phyloP scores from a whole-genome alignment of 345 rosid genomes.

The Salix exigua region DNA sequence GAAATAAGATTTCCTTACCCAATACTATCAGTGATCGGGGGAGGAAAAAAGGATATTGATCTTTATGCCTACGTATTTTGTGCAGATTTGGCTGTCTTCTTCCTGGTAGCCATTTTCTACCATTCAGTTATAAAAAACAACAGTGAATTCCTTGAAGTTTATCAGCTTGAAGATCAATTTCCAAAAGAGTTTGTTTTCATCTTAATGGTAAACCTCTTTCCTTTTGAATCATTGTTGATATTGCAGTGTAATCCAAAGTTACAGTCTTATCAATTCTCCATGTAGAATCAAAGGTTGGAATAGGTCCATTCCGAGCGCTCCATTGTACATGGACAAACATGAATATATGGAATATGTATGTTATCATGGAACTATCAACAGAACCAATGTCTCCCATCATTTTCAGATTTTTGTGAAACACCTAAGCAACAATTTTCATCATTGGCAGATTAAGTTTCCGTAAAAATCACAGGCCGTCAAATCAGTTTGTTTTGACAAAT shows the following conservation, averaged over 20 bases:
- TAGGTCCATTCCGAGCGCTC: background rate
- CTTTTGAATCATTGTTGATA: background rate
- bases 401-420: background rate
- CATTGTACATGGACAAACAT: background rate
- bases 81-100: conserved; percentile 46
- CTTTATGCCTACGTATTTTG: conserved; percentile 45
- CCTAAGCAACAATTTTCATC: too few species aligned
- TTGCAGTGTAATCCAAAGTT: background rate
- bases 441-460: too few species aligned
- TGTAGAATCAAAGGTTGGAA: background rate
- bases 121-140: conserved; percentile 41
- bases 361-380: background rate
- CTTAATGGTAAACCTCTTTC: conserved; percentile 32
- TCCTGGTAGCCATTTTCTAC: conserved; percentile 40
- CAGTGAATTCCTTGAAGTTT: conserved; percentile 47
- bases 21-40: conserved; percentile 41
- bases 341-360: background rate
- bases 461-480: too few species aligned
- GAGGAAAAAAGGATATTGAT: conserved; percentile 42
- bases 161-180: conserved; percentile 52
- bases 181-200: conserved; percentile 43
- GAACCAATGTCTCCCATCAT: background rate
- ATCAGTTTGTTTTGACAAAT: too few species aligned
- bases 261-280: background rate
- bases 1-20: conserved; percentile 36